phyloP scores from a whole-genome alignment of 179 eudicot genomes.

The Corrigiola litoralis region DNA sequence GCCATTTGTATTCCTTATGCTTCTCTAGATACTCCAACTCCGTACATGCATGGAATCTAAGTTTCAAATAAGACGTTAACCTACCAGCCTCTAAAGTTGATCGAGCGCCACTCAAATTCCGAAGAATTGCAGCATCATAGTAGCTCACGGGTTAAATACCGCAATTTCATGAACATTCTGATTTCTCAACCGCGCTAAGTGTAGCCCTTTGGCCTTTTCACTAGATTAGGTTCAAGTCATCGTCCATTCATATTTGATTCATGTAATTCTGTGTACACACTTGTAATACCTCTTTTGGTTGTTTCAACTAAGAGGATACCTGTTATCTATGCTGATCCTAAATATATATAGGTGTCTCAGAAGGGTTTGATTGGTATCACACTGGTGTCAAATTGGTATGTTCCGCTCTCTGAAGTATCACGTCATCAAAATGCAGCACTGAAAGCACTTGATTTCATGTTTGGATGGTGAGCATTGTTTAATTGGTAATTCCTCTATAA shows the following conservation, averaged over 20 bases:
- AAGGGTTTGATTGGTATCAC: constrained; percentile 41
- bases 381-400: constrained; percentile 32
- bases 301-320: not conserved
- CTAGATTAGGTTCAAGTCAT: not conserved
- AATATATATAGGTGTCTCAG: constrained; percentile 28
- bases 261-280: not conserved
- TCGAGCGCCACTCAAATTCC: too few relatives aligned
- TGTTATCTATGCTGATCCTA: not conserved
- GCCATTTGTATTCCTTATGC: not conserved
- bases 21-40: too few relatives aligned
- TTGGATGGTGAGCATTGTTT: constrained; percentile 37
- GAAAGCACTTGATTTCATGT: constrained; percentile 43
- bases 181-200: not conserved
- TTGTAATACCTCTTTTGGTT: not conserved
- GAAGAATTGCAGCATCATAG: too few relatives aligned
- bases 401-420: constrained; percentile 24
- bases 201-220: not conserved
- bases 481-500: too few relatives aligned
- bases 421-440: constrained; percentile 28
- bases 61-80: too few relatives aligned
- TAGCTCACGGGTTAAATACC: too few relatives aligned
- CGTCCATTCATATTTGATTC: not conserved
- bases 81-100: too few relatives aligned
- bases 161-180: not conserved
- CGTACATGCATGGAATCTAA: not conserved